phyloP scores from a whole-genome alignment of 768 basidiomycete species.

The Boletus rex-veris region DNA sequence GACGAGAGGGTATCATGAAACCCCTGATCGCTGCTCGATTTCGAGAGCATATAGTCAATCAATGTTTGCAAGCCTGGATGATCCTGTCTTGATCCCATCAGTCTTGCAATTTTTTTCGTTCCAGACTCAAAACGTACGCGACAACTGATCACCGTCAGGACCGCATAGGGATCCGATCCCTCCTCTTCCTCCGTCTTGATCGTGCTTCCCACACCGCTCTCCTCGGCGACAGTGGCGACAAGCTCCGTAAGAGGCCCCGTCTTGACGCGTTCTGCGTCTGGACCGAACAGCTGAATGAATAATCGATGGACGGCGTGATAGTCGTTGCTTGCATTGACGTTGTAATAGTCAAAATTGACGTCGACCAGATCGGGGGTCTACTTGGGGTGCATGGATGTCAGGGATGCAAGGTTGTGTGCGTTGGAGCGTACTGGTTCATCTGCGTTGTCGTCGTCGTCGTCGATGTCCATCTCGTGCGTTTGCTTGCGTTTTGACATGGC shows the following conservation, averaged over 20 bases:
- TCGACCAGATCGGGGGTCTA: constrained; percentile 22
- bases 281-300: constrained; percentile 59
- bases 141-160: constrained; percentile 82
- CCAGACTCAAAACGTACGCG: constrained; percentile 41
- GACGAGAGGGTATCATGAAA: constrained; percentile 53
- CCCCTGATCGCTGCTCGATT: constrained; percentile 46
- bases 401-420: background rate
- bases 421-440: constrained; percentile 39
- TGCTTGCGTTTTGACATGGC: constrained; percentile 57
- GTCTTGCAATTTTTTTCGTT: background rate
- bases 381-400: constrained; percentile 6
- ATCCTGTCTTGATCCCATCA: constrained; percentile 41
- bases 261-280: constrained; percentile 71
- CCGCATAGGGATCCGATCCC: constrained; percentile 72
- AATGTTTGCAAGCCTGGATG: constrained; percentile 70
- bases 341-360: constrained; percentile 82
- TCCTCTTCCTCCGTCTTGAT: constrained; percentile 74
- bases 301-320: constrained; percentile 83
- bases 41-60: constrained; percentile 63
- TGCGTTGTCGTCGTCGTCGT: constrained; percentile 33
- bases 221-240: constrained; percentile 66
- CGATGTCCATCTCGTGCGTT: constrained; percentile 31
- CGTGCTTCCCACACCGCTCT: constrained; percentile 79
- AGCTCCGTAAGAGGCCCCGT: constrained; percentile 76
- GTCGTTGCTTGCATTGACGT: constrained; percentile 76